Conservation (phyloP, 371 early-diverging fungal genomes). For the Mortierella sp. region DNA sequence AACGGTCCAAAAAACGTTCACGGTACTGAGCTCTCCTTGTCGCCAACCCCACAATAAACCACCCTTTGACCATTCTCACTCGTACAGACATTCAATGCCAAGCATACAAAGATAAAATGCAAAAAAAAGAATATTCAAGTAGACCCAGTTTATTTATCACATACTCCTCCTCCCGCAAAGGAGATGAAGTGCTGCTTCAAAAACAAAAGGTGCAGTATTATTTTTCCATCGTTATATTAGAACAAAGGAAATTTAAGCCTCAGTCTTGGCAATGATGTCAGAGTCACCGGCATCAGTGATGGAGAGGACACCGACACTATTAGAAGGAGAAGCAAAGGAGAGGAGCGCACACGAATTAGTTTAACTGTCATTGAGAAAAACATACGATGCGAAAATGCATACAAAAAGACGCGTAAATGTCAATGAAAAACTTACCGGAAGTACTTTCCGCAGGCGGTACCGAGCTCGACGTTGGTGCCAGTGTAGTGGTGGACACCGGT, state of each 20-base stretch:
- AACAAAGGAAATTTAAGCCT: constrained; percentile 41
- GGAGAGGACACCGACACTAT: constrained; percentile 90
- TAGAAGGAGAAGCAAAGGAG: not conserved
- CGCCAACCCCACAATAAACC: not conserved
- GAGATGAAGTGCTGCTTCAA: constrained; percentile 8
- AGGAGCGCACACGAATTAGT: not conserved
- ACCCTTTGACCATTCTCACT: not conserved
- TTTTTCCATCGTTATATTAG: constrained; percentile 8
- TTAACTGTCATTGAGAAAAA: not conserved
- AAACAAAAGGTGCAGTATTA: constrained; percentile 18
- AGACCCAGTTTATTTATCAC: constrained; percentile 30
- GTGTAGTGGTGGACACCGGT: constrained; percentile 99
- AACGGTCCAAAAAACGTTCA: constrained; percentile 41
- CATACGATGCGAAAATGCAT: not conserved
- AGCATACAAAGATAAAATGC: not conserved
- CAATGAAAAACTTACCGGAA: constrained; percentile 78
- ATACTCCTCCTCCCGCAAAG: not conserved
- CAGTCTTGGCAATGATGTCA: constrained; percentile 58
- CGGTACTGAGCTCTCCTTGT: constrained; percentile 19
- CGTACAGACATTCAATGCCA: not conserved
- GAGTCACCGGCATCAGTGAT: constrained; percentile 98
- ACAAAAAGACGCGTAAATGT: not conserved
- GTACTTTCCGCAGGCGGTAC: constrained; percentile 99
- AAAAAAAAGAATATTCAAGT: constrained; percentile 26
- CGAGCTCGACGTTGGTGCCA: constrained; percentile 98